A percentile compares a stretch with the other conserved stretches of the same genome.
phyloP scores from a whole-genome alignment of 306 rosid genomes.

The Mimosa bimucronata region DNA sequence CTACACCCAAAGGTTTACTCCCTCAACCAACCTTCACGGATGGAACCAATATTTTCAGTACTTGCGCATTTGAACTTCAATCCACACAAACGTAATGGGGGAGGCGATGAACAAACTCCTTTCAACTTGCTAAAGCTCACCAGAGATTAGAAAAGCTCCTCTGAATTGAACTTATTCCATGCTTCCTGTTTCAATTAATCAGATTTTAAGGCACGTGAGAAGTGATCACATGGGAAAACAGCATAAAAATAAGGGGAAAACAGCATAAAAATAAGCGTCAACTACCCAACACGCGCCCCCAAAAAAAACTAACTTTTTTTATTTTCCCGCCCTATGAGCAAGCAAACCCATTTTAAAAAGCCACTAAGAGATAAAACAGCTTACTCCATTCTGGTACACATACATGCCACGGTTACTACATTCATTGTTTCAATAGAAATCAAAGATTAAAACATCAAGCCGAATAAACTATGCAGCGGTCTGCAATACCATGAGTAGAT shows the following conservation, averaged over 20 bases:
- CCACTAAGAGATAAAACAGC: background rate
- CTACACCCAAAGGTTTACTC: background rate
- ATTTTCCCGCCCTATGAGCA: background rate
- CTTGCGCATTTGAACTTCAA: conserved; percentile 20
- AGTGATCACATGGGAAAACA: background rate
- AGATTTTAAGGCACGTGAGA: conserved; percentile 26
- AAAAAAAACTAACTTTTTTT: background rate
- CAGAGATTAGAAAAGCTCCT: conserved; percentile 85
- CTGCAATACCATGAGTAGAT: conserved; percentile 80
- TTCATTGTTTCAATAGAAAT: conserved; percentile 13
- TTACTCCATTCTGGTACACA: conserved; percentile 6
- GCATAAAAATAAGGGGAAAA: background rate
- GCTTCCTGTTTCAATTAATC: conserved; percentile 69
- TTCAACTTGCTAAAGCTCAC: conserved; percentile 31
- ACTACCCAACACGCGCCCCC: background rate
- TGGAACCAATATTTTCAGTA: background rate
- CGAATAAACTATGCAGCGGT: conserved; percentile 8
- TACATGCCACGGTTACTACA: conserved; percentile 18
- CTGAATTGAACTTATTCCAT: conserved; percentile 97
- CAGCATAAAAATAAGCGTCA: background rate
- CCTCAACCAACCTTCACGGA: background rate
- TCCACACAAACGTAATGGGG: conserved; percentile 28
- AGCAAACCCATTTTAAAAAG: conserved; percentile 22
- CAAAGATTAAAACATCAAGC: conserved; percentile 9
- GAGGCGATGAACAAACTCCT: conserved; percentile 38